Percentiles rank a stretch among this genome's conserved stretches.
Conservation (phyloP, 768 basidiomycete genomes). For the Lentinula detonsa region DNA sequence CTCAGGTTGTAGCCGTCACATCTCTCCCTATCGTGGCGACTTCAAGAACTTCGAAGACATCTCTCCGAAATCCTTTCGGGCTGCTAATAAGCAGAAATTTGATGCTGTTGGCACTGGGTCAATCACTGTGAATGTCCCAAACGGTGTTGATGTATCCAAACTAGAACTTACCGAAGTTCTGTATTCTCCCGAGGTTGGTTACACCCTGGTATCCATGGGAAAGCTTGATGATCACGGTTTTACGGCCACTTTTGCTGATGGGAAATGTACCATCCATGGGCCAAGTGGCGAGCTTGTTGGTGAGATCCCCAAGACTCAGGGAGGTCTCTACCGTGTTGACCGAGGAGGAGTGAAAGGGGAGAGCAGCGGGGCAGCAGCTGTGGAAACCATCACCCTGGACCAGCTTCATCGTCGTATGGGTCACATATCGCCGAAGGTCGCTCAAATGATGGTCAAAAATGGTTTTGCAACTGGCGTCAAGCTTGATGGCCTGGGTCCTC, state of each 20-base stretch:
- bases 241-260: constrained; percentile 17
- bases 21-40: background rate
- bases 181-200: constrained; percentile 29
- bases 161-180: constrained; percentile 26
- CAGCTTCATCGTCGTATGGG: constrained; percentile 27
- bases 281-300: constrained; percentile 14
- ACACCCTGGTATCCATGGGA: constrained; percentile 30
- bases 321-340: constrained; percentile 20
- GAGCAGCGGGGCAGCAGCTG: constrained; percentile 4
- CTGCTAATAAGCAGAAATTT: constrained; percentile 16
- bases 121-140: constrained; percentile 25
- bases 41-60: constrained; percentile 9
- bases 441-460: constrained; percentile 17
- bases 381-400: constrained; percentile 17
- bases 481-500: constrained; percentile 10
- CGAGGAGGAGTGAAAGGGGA: constrained; percentile 12
- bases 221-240: constrained; percentile 26
- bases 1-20: constrained; percentile 2
- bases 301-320: constrained; percentile 9
- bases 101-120: constrained; percentile 18
- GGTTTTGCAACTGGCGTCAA: constrained; percentile 24
- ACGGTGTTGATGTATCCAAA: constrained; percentile 19
- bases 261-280: constrained; percentile 10
- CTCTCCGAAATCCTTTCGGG: background rate
- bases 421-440: constrained; percentile 22